Percentiles rank a stretch among this genome's conserved stretches.
phyloP scores from a whole-genome alignment of 495 filamentous ascomycete genomes.

The Talaromyces proteolyticus region DNA sequence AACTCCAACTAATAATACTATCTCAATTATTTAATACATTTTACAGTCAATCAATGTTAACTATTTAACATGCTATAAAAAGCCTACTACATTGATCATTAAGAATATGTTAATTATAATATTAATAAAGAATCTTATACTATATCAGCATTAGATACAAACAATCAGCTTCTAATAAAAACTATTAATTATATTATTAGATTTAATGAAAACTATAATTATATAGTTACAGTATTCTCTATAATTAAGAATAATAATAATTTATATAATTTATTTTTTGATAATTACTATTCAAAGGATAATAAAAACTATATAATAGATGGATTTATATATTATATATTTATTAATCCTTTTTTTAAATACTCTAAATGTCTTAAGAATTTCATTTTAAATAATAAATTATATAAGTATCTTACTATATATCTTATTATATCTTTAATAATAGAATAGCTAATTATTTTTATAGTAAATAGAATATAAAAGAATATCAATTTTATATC shows the following conservation, averaged over 20 bases:
- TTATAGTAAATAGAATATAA: neutral
- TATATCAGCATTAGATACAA: neutral
- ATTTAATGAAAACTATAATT: neutral
- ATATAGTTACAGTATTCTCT: too few relatives aligned
- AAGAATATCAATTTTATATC: neutral
- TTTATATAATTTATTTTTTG: neutral
- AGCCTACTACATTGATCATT: too few relatives aligned
- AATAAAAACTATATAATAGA: neutral
- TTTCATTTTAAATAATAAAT: neutral
- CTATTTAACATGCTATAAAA: too few relatives aligned
- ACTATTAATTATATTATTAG: neutral
- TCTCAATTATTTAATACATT: too few relatives aligned
- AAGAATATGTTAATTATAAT: neutral
- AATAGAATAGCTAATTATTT: neutral
- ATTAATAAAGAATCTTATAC: neutral
- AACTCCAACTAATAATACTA: too few relatives aligned
- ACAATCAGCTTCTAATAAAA: neutral
- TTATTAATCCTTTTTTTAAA: neutral
- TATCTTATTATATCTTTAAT: neutral
- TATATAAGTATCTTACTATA: neutral
- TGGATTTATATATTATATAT: neutral
- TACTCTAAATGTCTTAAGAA: too few relatives aligned
- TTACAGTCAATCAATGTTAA: too few relatives aligned
- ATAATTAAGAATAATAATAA: neutral
- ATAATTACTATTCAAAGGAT: neutral